These are phyloP conservation scores for Phytophthora ohioensis DNA, from an alignment of 352 stramenopile species.

Conservation along the genomic window DNA sequence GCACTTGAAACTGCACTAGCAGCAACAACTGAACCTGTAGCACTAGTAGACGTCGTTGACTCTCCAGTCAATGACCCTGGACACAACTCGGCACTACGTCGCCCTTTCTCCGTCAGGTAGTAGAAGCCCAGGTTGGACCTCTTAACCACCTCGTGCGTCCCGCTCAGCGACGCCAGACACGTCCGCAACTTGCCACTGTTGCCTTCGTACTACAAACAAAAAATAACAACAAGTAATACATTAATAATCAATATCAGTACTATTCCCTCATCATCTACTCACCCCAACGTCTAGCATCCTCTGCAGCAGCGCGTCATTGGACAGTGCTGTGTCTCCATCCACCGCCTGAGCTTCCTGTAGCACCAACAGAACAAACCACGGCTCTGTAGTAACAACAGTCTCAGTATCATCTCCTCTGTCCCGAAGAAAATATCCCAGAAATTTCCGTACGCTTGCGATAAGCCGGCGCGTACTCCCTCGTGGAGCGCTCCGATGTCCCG, in stretches of 20 bases:
- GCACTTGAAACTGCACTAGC: conserved; percentile 6
- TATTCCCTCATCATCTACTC: conserved; percentile 5
- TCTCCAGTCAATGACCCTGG: conserved; percentile 35
- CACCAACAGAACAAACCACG: conserved; percentile 77
- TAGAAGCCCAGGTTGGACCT: conserved; percentile 51
- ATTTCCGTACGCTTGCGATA: conserved; percentile 65
- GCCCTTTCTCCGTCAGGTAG: conserved; percentile 68
- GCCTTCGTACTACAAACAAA: conserved; percentile 60
- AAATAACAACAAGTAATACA: not conserved
- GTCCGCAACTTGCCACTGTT: conserved; percentile 57
- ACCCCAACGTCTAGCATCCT: conserved; percentile 66
- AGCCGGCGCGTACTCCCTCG: conserved; percentile 56
- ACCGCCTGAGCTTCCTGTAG: conserved; percentile 54
- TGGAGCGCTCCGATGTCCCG: conserved; percentile 10
- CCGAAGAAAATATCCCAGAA: not conserved
- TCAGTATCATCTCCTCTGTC: not conserved
- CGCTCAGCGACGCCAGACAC: conserved; percentile 63
- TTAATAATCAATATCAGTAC: not conserved
- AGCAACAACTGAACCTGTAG: not conserved
- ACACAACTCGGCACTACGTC: conserved; percentile 59
- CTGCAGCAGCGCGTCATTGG: conserved; percentile 50
- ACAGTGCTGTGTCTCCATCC: conserved; percentile 44
- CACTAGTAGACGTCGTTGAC: not conserved
- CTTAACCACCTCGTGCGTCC: conserved; percentile 66
- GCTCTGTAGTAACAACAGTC: conserved; percentile 47